These are phyloP conservation scores for Geotrichum reessii DNA, from an alignment of 1,139 yeast genomes.

Conservation along the genomic window DNA sequence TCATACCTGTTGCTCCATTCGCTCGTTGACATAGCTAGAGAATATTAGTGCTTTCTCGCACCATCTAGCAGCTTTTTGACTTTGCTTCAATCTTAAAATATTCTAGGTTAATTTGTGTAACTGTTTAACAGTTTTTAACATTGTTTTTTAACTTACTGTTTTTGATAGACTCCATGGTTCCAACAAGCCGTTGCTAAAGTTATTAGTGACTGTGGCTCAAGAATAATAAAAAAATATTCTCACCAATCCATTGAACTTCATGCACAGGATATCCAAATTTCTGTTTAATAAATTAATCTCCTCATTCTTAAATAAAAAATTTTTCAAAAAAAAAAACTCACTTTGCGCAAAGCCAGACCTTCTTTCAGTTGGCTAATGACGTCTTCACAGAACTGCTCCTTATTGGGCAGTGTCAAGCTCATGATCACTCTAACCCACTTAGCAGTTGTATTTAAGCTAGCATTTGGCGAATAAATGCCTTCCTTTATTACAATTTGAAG, in stretches of 20 bases:
- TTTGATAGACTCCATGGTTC: slow-evolving; percentile 20
- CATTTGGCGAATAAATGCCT: slow-evolving; percentile 8
- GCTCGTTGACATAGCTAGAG: slow-evolving; percentile 19
- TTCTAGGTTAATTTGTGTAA: not conserved
- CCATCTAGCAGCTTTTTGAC: slow-evolving; percentile 18
- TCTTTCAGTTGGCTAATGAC: slow-evolving; percentile 16
- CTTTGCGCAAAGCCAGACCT: slow-evolving; percentile 15
- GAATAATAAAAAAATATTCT: not conserved
- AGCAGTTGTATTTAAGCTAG: slow-evolving; percentile 7
- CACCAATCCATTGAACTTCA: slow-evolving; percentile 21
- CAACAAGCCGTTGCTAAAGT: slow-evolving; percentile 19
- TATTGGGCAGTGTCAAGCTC: slow-evolving; percentile 17
- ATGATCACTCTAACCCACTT: slow-evolving; percentile 18
- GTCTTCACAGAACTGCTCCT: slow-evolving; percentile 16
- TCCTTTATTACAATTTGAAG: slow-evolving; percentile 17
- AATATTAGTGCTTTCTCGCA: slow-evolving; percentile 19
- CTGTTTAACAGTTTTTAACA: not conserved
- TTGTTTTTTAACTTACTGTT: slow-evolving; percentile 15
- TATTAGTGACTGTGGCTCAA: not conserved
- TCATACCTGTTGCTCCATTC: slow-evolving; percentile 20
- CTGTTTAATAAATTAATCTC: not conserved
- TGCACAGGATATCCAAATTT: slow-evolving; percentile 14
- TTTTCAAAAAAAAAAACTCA: slow-evolving; percentile 1
- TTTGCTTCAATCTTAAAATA: slow-evolving; percentile 15
- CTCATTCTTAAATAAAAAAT: not conserved